Base-by-base conservation (phyloP, 2,329 filamentous ascomycete species). In the Verticillium longisporum region DNA sequence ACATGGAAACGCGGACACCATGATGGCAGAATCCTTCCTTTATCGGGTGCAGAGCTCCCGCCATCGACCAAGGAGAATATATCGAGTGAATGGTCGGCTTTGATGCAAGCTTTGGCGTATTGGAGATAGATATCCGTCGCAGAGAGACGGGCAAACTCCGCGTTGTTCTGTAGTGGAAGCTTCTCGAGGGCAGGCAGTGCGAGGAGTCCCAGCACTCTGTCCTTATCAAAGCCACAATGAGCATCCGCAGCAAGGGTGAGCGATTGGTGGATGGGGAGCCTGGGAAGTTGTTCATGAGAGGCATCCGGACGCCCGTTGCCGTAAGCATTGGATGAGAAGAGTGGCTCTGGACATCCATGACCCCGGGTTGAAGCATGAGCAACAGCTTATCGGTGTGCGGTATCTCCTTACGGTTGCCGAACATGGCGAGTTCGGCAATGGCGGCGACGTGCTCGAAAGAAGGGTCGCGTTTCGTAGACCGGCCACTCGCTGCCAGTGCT, bases 61-160 rank as follows among this genome's bases (percentile, higher is more conserved):
- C 60, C 60, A 34, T 61, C 45, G 4, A 61, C 6, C n/a, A 58
- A n/a, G 9, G 60, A 57, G 41, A 61, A 36, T 7, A 61, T n/a
- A n/a, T 61, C 60, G 33, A 61, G 60, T 11, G 38, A 58, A 21
- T 55, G 33, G 1, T 45, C 56, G 11, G 37, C 55, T 9, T 45
- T 55, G n/a, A 61, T 32, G 34, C 56, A 61, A n/a, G 56, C 56
- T 37, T 31, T 11, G 10, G 60, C 60, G 31, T 58, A 61, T 15
- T 55, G 34, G 14, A 36, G 34, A 13, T 36, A 36, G 6, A 36
- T 36, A 36, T 36, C 34, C 34, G 34, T 36, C 34, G 56, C 38
- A 13, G 32, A 45, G 4, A 61, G 41, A 34, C 33, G 10, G n/a
- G 26, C 13, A 33, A 61, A 36, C 26, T 37, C n/a, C 6, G 26